Evolutionary conservation across 441 rosid genomes (phyloP), one percentile per base, ranked within the genome.

Genomic region (Daphne laureola): DNA sequence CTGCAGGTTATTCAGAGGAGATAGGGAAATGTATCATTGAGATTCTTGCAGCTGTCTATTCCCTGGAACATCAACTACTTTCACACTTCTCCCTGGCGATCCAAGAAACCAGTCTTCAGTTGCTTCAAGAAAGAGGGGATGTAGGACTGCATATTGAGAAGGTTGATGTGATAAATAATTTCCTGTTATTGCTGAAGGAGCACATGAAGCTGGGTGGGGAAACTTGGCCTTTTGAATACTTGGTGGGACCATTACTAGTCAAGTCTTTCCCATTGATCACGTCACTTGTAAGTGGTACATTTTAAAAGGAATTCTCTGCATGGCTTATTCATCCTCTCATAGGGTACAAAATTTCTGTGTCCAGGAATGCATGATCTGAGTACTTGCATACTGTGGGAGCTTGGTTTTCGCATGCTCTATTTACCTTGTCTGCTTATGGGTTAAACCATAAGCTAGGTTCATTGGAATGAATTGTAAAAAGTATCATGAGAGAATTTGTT

Each of bases 21-120:
- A 71, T 83, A 65, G 98, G 98, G 59, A 83, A 75, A 69, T 89
- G 96, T 74, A 81, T 87, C 52, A 14, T 84, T 48, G 92, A 79
- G 67, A 80, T 87, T 69, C 84, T 93, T 66, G 80, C 95, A n/a
- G 82, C 75, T 38, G 49, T 83, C 54, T 67, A 70, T 67, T 54
- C 41, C 23, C 49, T 82, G 59, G 86, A 87, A 49, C 69, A 49
- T 61, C 68, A 78, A 69, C 78, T 93, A 46, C 86, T 85, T 46
- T 69, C 83, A 49, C 43, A 54, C 61, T 84, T 83, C 66, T 76
- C 67, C 65, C 67, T 23, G 57, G 75, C 78, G 49, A 78, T 89
- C 72, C 83, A 73, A 66, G 84, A 81, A 61, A 65, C 70, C 57
- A 80, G 80, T 75, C 66, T 73, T 59, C 51, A 26, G 45, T 65